Base-by-base conservation (phyloP, 176 grass and related monocot species). In the Oryza meridionalis region DNA sequence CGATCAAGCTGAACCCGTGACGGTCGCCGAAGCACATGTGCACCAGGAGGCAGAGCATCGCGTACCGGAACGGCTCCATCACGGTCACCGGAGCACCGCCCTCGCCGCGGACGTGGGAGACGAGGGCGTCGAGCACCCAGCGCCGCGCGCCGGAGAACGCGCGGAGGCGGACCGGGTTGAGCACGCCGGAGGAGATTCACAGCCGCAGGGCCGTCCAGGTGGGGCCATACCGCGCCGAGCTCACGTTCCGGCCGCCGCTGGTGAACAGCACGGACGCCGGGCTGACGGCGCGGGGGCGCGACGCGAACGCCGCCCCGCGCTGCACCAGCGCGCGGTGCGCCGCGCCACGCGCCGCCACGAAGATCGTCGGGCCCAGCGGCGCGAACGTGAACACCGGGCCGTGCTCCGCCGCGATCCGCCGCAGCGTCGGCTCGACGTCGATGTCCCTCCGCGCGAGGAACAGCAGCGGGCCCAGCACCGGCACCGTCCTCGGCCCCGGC, bases 21-120 rank as follows among this genome's bases (percentile, higher is more conserved):
- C 72, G 66, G 27, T 83, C 85, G 26, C 93, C 93, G 77, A 95
- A 95, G 82, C 93, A 95, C 93, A 94, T 94, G 73, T 87, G 50
- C 17, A 94, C 90, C 9, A 94, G 78, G 16, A 94, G 69, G 74
- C 90, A 90, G 77, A 94, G 92, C 87, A 92, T 94, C 64, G 92
- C 87, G 51, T 89, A 91, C 71, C 87, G 89, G 81, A 92, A 94
- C 42, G 84, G 77, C 84, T 92, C 81, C 84, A 92, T 88, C 11
- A 86, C 89, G 38, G 75, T 81, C 11, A 81, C 85, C 9, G 66
- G 84, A 9, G 69, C n/a, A 22, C 17, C 64, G 10, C 44, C 69
- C 1, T 11, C 31, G n/a, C 25, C 68, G 10, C 81, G 86, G 50
- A 92, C 0, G 58, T 69, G 40, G 45, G 72, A 51, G 29, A 80